A percentile compares a stretch with the other conserved stretches of the same genome.
These are phyloP conservation scores for Myxozyma kluyveri DNA, from an alignment of 805 yeast genomes.

Conservation along the genomic window DNA sequence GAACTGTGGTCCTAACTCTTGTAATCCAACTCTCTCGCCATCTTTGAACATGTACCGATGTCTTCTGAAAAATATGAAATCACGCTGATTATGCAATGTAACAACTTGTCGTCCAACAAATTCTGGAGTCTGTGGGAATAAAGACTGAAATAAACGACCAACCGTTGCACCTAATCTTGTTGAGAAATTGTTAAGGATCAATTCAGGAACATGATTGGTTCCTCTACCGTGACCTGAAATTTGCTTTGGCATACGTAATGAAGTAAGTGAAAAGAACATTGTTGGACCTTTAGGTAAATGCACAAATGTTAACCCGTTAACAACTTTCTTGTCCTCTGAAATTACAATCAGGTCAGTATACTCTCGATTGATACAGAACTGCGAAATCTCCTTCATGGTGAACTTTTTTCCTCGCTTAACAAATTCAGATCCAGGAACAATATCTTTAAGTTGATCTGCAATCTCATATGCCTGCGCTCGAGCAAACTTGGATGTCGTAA, in stretches of 20 bases:
- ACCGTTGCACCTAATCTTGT: conserved; percentile 92
- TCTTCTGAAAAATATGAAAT: conserved; percentile 89
- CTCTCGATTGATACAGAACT: conserved; percentile 74
- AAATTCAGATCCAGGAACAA: conserved; percentile 81
- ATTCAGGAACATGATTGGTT: conserved; percentile 87
- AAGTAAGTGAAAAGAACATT: conserved; percentile 80
- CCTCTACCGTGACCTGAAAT: conserved; percentile 88
- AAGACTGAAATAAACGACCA: conserved; percentile 84
- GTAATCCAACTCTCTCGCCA: conserved; percentile 90
- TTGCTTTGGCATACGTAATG: conserved; percentile 68
- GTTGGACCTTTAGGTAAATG: conserved; percentile 96
- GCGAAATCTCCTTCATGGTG: conserved; percentile 81
- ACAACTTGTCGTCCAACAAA: conserved; percentile 94
- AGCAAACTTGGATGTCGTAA: conserved; percentile 87
- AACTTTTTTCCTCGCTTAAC: conserved; percentile 84
- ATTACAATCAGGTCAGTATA: conserved; percentile 85
- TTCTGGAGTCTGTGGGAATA: conserved; percentile 91
- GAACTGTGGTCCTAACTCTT: conserved; percentile 95
- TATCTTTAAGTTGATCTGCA: conserved; percentile 79
- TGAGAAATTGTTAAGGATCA: conserved; percentile 85
- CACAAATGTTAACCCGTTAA: conserved; percentile 87
- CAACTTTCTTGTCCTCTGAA: conserved; percentile 90
- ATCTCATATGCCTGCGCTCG: conserved; percentile 84
- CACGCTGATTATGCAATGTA: conserved; percentile 94
- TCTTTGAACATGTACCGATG: conserved; percentile 87